Base-by-base conservation (phyloP, 495 filamentous ascomycete genomes). In the Penicillium goetzii region DNA sequence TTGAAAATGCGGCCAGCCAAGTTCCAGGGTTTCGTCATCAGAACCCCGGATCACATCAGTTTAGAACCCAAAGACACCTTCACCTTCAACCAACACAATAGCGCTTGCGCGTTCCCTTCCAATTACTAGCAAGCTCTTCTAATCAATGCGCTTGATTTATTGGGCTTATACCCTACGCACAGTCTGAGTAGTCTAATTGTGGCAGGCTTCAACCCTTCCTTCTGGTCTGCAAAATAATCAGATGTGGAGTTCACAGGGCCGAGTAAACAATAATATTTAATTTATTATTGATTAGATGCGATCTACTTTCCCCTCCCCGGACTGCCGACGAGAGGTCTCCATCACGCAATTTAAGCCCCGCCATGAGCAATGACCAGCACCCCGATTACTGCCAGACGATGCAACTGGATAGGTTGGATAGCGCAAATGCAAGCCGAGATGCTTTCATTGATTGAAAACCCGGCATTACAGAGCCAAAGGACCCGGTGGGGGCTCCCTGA, bases 331-430 rank as follows among this genome's bases (percentile, higher is more conserved):
- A 63, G 47, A 45, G 32, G 8, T 53, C 45, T 38, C 41, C 56
- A 76, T 74, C 77, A 78, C 77, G 75, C 67, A 74, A 79, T 79
- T 45, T 33, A 15, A 59, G 64, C 75, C 74, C 77, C 77, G 74
- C 75, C 65, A 73, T 77, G 69, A 68, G 73, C 75, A 76, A 79
- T 74, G 56, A 34, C 12, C 45, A 61, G 50, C 17, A 30, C 47
- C 58, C 49, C 19, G 49, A 52, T 28, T 32, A 19, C 34, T 49
- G 54, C 41, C 25, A 51, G 40, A 26, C n/a, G 23, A 12, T 23
- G 9, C 51, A 34, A 62, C 33, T 30, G 50, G 60, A 65, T 60
- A 40, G 52, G 54, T 43, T 38, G 47, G 12, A 62, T 53, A 47
- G 41, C 58, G 58, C 50, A 61, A 58, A 59, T 51, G 15, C 40